These are phyloP conservation scores for Arthrobotrys conoides DNA, from an alignment of 2,329 filamentous ascomycete genomes.

Conservation along the genomic window DNA sequence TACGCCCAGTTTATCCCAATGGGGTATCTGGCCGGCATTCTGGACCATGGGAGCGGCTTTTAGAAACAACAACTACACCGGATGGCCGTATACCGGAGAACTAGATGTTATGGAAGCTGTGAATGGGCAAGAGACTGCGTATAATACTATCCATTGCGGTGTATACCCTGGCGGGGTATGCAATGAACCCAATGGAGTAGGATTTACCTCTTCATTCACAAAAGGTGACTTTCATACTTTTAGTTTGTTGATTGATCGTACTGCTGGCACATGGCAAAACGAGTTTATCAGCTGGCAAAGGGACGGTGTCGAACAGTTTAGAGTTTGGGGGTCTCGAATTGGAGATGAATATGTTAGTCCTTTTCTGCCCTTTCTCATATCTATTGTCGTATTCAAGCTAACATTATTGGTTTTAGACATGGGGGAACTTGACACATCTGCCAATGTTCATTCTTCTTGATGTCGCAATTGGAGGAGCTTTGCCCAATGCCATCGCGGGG, in stretches of 20 bases:
- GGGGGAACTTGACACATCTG: conserved; percentile 65
- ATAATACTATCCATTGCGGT: conserved; percentile 69
- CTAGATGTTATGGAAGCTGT: conserved; percentile 69
- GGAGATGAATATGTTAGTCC: conserved; percentile 58
- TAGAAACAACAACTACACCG: conserved; percentile 66
- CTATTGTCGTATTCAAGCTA: background rate
- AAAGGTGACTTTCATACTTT: conserved; percentile 66
- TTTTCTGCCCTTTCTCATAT: background rate
- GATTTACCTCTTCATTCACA: conserved; percentile 60
- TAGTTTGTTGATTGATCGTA: conserved; percentile 66
- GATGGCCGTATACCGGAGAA: conserved; percentile 69
- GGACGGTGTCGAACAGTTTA: conserved; percentile 65
- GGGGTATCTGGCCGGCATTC: conserved; percentile 69
- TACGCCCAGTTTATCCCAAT: conserved; percentile 22
- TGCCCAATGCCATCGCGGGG: conserved; percentile 66
- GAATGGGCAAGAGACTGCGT: conserved; percentile 67
- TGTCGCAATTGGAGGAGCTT: conserved; percentile 67
- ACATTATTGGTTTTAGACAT: conserved; percentile 62
- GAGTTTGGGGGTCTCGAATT: conserved; percentile 64
- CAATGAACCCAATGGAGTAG: conserved; percentile 67
- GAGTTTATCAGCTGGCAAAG: conserved; percentile 67
- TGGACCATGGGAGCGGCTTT: conserved; percentile 69
- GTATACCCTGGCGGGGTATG: conserved; percentile 67
- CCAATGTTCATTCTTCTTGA: conserved; percentile 67
- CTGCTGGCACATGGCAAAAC: conserved; percentile 62